Base-by-base conservation (phyloP, 2,329 filamentous ascomycete species). In the Cladosporium sphaerospermum region DNA sequence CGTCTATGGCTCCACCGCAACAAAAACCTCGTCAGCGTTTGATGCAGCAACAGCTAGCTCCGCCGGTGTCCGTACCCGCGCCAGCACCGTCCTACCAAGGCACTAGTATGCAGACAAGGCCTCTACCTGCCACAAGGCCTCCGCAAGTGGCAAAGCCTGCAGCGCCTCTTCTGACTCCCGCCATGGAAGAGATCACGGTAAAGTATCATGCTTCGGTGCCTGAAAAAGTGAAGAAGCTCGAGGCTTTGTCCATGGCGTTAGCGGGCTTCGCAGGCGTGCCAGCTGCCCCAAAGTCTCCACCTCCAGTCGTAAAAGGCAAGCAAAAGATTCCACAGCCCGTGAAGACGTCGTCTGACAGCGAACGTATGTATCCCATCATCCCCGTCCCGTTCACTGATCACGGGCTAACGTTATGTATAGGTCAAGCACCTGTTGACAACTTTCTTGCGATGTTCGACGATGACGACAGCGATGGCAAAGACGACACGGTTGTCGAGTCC, bases 261-360 rank as follows among this genome's bases (percentile, higher is more conserved):
- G 62, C 58, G 5, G 58, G 59, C 28, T 65, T 66, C 37, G 63
- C 63, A 36, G 62, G 63, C 31, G 58, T 63, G 16, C 59, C 59
- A 11, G 45, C 40, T 42, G 19, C 48, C 9, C 13, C 14, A 9
- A 51, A 51, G 16, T 13, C 40, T 31, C 39, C 40, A 11, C 14
- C 10, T 1, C 40, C 47, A 8, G 34, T 23, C 13, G 3, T 10
- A 31, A 49, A 11, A 33, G 32, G 36, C 5, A n/a, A n/a, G 36
- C 40, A 11, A 16, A 41, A 56, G 9, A 51, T 58, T 11, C 47
- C 59, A 18, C 3, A 45, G 42, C 8, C 14, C 16, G 19, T 45
- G 9, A 16, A 45, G 14, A 33, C 3, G 42, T 28, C 23, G 23
- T 28, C 23, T 28, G 23, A 28, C 23, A 28, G 7, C 23, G 23